phyloP scores from a whole-genome alignment of 257 asterid genomes.

The Penstemon barbatus region DNA sequence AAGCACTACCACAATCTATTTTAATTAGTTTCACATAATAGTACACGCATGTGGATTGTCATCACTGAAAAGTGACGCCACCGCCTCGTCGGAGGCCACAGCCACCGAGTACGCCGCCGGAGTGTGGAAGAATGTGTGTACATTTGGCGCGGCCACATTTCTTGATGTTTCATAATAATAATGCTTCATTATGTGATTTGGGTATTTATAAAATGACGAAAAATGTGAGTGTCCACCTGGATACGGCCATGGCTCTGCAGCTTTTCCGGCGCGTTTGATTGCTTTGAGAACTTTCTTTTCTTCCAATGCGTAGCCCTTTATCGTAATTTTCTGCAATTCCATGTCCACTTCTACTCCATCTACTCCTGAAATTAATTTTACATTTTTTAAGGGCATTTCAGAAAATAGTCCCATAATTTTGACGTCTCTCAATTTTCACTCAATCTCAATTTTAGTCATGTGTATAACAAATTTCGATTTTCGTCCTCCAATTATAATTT shows the following conservation, averaged over 20 bases:
- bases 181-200: constrained; percentile 68
- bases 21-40: constrained; percentile 49
- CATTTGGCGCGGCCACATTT: constrained; percentile 56
- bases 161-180: constrained; percentile 73
- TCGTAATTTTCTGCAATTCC: constrained; percentile 82
- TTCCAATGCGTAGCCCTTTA: constrained; percentile 67
- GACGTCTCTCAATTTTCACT: background rate
- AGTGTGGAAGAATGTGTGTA: constrained; percentile 82
- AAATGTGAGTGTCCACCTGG: constrained; percentile 64
- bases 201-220: constrained; percentile 83
- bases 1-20: background rate
- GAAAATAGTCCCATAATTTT: background rate
- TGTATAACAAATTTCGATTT: too few relatives aligned
- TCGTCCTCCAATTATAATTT: too few relatives aligned
- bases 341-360: constrained; percentile 86
- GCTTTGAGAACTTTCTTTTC: constrained; percentile 76
- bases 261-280: constrained; percentile 80
- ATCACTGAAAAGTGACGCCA: constrained; percentile 85
- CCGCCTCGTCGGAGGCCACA: constrained; percentile 83
- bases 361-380: constrained; percentile 49
- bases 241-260: constrained; percentile 98
- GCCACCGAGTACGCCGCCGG: constrained; percentile 86
- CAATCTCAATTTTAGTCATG: too few relatives aligned
- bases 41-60: constrained; percentile 93
- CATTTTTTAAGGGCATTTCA: too few relatives aligned